phyloP scores from a whole-genome alignment of 2,329 filamentous ascomycete genomes.

The Cladosporium sp. region DNA sequence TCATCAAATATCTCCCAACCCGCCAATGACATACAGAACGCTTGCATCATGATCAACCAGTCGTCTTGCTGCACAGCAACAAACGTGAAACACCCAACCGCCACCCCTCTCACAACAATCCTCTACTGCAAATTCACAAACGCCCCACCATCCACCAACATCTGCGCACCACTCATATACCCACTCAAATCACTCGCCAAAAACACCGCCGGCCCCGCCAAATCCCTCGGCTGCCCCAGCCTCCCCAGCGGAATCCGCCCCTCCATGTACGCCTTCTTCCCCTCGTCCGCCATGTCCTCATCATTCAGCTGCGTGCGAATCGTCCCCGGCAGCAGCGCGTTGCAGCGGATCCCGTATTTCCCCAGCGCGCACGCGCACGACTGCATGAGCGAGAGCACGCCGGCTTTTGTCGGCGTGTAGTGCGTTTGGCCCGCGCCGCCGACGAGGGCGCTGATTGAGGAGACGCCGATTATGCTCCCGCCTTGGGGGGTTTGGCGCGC shows the following conservation, averaged over 20 bases:
- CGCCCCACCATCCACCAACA: constrained; percentile 81
- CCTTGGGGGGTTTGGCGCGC: constrained; percentile 56
- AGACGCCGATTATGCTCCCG: constrained; percentile 75
- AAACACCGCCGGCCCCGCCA: constrained; percentile 82
- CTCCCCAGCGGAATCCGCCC: constrained; percentile 73
- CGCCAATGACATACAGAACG: no score
- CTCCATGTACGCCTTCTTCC: constrained; percentile 75
- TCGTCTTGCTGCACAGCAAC: no score
- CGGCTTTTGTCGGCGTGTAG: constrained; percentile 87
- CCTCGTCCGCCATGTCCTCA: constrained; percentile 66
- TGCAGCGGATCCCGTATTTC: constrained; percentile 71
- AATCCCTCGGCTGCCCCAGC: constrained; percentile 64
- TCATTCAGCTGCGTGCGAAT: constrained; percentile 82
- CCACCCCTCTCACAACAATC: no score
- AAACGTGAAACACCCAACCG: no score
- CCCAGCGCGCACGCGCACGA: constrained; percentile 75
- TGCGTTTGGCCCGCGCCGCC: constrained; percentile 76
- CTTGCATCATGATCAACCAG: no score
- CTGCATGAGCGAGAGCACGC: constrained; percentile 76
- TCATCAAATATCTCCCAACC: no score
- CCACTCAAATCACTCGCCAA: constrained; percentile 73
- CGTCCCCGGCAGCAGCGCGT: constrained; percentile 77
- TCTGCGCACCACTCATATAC: constrained; percentile 77
- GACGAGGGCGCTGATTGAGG: constrained; percentile 69
- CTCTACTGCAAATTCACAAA: constrained; percentile 83